phyloP scores from a whole-genome alignment of 257 asterid genomes.

The Vinca minor region DNA sequence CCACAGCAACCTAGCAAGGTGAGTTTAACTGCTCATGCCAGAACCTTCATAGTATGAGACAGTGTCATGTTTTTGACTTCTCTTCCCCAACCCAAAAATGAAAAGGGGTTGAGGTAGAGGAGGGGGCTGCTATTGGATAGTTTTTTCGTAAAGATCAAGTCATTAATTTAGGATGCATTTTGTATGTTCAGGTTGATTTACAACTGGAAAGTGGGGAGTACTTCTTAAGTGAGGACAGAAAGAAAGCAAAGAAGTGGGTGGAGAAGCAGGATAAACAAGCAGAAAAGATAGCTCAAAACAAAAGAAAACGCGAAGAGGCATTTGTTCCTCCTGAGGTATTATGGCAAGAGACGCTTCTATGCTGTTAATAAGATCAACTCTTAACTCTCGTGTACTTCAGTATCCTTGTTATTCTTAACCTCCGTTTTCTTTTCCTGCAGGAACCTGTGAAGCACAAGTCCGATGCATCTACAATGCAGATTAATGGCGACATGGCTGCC shows the following conservation, averaged over 20 bases:
- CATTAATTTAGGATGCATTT: background rate
- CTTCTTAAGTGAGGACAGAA: conserved; percentile 68
- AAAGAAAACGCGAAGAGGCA: conserved; percentile 68
- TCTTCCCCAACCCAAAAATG: no score
- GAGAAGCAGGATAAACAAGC: conserved; percentile 92
- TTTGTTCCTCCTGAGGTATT: conserved; percentile 86
- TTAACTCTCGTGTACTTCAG: background rate
- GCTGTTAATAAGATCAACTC: conserved; percentile 4
- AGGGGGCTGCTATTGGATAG: no score
- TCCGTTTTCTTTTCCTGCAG: conserved; percentile 27
- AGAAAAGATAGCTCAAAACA: conserved; percentile 60
- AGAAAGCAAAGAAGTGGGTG: conserved; percentile 74
- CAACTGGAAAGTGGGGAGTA: conserved; percentile 86
- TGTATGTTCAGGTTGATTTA: conserved; percentile 51
- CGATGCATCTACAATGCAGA: conserved; percentile 20
- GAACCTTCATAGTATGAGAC: background rate
- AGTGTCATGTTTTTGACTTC: background rate
- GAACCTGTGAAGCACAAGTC: conserved; percentile 38
- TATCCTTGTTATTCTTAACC: background rate
- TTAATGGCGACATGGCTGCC: conserved; percentile 46
- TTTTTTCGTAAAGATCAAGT: no score
- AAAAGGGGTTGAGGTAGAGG: no score
- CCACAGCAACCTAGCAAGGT: conserved; percentile 95
- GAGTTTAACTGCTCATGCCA: conserved; percentile 17
- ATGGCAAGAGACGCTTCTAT: background rate